Base-by-base conservation (phyloP, 2,329 filamentous ascomycete genomes). In the Truncatella angustata region DNA sequence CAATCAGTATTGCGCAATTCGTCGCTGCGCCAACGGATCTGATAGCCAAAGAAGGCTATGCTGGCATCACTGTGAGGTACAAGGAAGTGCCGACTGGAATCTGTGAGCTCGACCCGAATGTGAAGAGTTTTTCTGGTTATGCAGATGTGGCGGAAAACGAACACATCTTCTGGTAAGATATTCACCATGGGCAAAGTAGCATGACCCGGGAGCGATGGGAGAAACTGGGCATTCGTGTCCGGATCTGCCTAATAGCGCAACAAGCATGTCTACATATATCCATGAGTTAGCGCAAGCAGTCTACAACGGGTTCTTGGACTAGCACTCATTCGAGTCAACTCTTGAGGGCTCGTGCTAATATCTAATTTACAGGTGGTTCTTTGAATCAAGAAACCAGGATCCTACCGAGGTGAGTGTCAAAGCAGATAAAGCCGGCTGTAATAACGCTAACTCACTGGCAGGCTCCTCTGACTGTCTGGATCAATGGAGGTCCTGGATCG, bases 401-500 rank as follows among this genome's bases (percentile, higher is more conserved):
- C 74, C 77, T 3, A 58, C 64, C 5, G 66, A 50, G 36, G 47
- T 50, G 24, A 42, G 47, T 10, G 40, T 16, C 14, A 14, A 14
- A 47, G 9, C 11, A 3, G 26, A 24, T 20, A 23, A 23, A 20
- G 23, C 21, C 14, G 10, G 12, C 24, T 21, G n/a, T 23, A 16
- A 14, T 35, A 39, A 24, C 23, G 20, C 14, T 37, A 18, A 49
- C 30, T 34, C 21, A 9, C 26, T 4, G 7, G 4, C 21, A 71
- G 7, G 76, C 76, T 21, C 75, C 75, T 0, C 60, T 79, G 40
- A 80, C 77, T 0, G 61, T 79, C 4, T 81, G 78, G 78, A 65
- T 81, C 49, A 80, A 80, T 53, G 78, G 78, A 23, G 78, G 77
- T 0, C 77, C 47, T 14, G 80, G 80, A 2, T 72, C 68, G n/a